Base-by-base conservation (phyloP, 2,329 filamentous ascomycete species). In the Lasiodiplodia sp. region DNA sequence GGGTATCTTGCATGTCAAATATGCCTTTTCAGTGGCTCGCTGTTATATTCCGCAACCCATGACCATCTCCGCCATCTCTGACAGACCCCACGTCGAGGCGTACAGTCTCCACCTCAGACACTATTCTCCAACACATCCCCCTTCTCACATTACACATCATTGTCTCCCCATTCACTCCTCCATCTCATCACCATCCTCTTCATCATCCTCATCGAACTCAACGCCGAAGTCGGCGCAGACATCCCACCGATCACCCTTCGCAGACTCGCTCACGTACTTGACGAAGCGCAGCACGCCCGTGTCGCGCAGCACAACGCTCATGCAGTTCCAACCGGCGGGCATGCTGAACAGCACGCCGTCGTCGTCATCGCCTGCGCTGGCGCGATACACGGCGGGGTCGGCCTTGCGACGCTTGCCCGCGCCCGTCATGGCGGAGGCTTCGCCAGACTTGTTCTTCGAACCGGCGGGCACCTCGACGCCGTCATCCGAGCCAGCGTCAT, bases 161-260 rank as follows among this genome's bases (percentile, higher is more conserved):
- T 2, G 3, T 21, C 23, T 51, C 28, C 28, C 25, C 31, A 25
- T 55, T 34, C 8, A 58, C 57, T 53, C 66, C 34, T 53, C 44
- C 56, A 63, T 63, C 21, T 53, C 58, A 63, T 49, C 58, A 7
- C 25, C 38, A 7, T 56, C 60, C 31, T 47, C 53, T 10, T 77
- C 75, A 11, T 77, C 85, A 51, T 84, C 84, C 14, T 86, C 86
- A 16, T 83, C 84, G 72, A 86, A 86, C 64, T 85, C 85, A 16
- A 97, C 90, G 28, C 91, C 92, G 78, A 92, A 93, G 40, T 89
- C 89, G 0, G 90, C 96, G 57, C 89, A 91, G 62, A 98, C 85
- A 81, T 99, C 96, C 93, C 94, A 98, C 53, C 96, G 87, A 81
- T 98, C 96, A 0, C 96, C 96, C 76, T 88, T 88, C 8, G 96